These are phyloP conservation scores for Musa balbisiana DNA, from an alignment of 202 grass and related monocot genomes.

Conservation along the genomic window DNA sequence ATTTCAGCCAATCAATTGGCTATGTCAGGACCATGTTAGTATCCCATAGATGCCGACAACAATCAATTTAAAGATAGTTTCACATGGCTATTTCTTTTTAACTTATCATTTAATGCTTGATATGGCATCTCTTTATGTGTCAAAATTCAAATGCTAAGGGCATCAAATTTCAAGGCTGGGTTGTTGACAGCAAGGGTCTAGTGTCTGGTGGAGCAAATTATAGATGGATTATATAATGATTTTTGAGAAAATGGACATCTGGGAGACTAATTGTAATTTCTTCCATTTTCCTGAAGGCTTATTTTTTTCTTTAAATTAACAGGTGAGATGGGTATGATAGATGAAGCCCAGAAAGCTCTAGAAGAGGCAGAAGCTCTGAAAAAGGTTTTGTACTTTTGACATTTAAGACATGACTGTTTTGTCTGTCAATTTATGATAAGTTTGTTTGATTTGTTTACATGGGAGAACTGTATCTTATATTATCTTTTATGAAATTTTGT, in stretches of 20 bases:
- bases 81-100: too few species aligned
- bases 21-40: too few species aligned
- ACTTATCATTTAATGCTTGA: too few species aligned
- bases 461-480: neutral
- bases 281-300: neutral
- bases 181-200: too few species aligned
- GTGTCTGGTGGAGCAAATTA: neutral
- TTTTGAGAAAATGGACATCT: neutral
- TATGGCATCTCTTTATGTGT: too few species aligned
- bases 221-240: neutral
- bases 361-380: constrained; percentile 97
- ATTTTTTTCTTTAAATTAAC: constrained; percentile 8
- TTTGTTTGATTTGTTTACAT: constrained; percentile 23
- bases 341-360: constrained; percentile 85
- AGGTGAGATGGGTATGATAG: constrained; percentile 90
- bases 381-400: constrained; percentile 31
- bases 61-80: too few species aligned
- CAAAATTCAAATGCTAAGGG: too few species aligned
- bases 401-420: too few species aligned
- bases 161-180: too few species aligned
- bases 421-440: neutral
- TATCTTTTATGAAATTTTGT: too few species aligned
- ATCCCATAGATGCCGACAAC: too few species aligned
- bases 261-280: neutral
- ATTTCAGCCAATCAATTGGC: too few species aligned